phyloP scores from a whole-genome alignment of 2,329 filamentous ascomycete genomes.

The Penicillium sp. region DNA sequence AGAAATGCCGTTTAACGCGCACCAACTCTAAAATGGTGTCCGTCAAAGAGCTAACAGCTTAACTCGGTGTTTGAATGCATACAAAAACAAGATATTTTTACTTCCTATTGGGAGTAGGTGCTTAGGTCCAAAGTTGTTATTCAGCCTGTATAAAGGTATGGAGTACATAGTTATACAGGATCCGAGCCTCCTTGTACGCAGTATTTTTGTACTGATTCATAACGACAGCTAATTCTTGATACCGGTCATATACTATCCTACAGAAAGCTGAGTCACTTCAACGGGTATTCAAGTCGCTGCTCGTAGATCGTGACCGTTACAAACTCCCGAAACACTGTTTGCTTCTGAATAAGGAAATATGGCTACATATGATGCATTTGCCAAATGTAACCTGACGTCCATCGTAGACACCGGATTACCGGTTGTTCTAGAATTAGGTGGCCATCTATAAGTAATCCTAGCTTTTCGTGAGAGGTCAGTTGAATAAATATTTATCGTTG shows the following conservation, averaged over 20 bases:
- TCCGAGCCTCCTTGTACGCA: neutral
- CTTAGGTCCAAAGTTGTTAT: constrained; percentile 8
- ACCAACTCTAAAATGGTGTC: neutral
- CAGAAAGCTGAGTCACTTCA: neutral
- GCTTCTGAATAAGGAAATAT: neutral
- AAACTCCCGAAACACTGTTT: neutral
- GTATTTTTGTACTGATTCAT: neutral
- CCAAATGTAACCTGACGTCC: neutral
- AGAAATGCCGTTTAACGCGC: neutral
- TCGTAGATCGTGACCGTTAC: neutral
- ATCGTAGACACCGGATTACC: neutral
- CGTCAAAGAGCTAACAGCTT: neutral
- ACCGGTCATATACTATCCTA: neutral
- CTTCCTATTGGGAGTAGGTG: neutral
- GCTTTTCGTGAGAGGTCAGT: neutral
- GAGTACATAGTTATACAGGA: constrained; percentile 2
- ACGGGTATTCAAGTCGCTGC: neutral
- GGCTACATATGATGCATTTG: neutral
- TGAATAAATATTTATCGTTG: neutral
- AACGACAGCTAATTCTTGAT: too few species aligned
- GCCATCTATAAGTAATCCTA: neutral
- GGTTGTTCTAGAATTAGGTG: neutral
- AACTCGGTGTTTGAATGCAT: neutral
- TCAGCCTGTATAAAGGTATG: constrained; percentile 7
- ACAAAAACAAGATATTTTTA: neutral